phyloP scores from a whole-genome alignment of 805 yeast species.

The Saturnispora halmiae region DNA sequence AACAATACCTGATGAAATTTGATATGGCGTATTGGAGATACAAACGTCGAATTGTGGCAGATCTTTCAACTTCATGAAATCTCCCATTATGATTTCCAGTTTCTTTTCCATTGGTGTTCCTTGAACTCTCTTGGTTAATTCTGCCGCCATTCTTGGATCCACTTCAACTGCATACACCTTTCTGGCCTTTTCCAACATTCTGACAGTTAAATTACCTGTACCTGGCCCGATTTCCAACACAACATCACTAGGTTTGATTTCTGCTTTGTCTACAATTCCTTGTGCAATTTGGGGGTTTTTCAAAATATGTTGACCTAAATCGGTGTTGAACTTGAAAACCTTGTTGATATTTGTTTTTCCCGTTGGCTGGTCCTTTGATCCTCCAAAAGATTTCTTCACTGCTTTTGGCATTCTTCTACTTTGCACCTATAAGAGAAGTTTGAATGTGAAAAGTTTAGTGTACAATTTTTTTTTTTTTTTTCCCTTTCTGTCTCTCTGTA shows the following conservation, averaged over 20 bases:
- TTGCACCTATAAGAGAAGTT: too few species aligned
- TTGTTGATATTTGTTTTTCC: slow-evolving; percentile 64
- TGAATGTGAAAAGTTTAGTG: slow-evolving; percentile 6
- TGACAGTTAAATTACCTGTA: slow-evolving; percentile 93
- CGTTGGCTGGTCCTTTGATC: slow-evolving; percentile 27
- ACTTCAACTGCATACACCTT: slow-evolving; percentile 95
- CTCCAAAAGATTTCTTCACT: slow-evolving; percentile 51
- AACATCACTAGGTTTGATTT: slow-evolving; percentile 81
- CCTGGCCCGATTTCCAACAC: slow-evolving; percentile 98
- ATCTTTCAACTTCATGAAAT: slow-evolving; percentile 83
- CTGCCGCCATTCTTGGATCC: slow-evolving; percentile 99
- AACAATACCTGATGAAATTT: slow-evolving; percentile 92
- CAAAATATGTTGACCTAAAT: slow-evolving; percentile 92
- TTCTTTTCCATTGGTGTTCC: slow-evolving; percentile 93
- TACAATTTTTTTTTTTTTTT: background rate
- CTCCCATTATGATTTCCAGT: slow-evolving; percentile 86
- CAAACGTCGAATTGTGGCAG: slow-evolving; percentile 93
- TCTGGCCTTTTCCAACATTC: slow-evolving; percentile 84
- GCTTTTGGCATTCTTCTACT: slow-evolving; percentile 47
- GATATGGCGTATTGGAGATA: slow-evolving; percentile 95
- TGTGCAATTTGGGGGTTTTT: slow-evolving; percentile 96
- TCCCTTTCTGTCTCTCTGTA: slow-evolving; percentile 5
- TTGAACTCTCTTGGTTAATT: slow-evolving; percentile 91
- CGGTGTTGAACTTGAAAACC: slow-evolving; percentile 94
- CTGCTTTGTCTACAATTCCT: slow-evolving; percentile 96